Evolutionary conservation across 345 rosid genomes (phyloP).

Genomic region (Passiflora organensis): DNA sequence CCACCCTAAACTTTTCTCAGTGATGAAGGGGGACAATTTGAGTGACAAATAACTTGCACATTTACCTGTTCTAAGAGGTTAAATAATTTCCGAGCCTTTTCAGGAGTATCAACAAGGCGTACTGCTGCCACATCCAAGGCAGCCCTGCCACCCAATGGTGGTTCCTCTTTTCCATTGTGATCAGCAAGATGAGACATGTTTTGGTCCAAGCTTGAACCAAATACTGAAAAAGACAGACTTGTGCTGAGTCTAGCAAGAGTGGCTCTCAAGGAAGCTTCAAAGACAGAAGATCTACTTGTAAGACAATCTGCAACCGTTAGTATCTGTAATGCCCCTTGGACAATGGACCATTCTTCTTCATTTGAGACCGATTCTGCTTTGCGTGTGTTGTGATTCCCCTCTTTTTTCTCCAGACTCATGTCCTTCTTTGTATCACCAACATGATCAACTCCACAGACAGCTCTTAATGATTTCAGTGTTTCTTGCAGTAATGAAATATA

Average conservation of each 20-base stretch:
- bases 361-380: conserved; percentile 63
- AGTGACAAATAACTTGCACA: conserved; percentile 1
- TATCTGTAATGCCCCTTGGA: conserved; percentile 91
- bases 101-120: conserved; percentile 75
- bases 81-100: conserved; percentile 77
- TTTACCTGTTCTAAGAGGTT: conserved; percentile 86
- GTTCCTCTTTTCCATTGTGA: conserved; percentile 47
- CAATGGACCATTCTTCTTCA: conserved; percentile 99
- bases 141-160: conserved; percentile 63
- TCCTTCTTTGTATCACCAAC: conserved; percentile 54
- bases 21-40: not conserved
- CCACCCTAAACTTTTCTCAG: not conserved
- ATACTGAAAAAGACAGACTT: conserved; percentile 64
- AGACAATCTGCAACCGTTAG: conserved; percentile 95
- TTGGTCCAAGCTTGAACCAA: conserved; percentile 70
- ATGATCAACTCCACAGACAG: conserved; percentile 81
- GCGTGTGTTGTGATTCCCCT: conserved; percentile 52
- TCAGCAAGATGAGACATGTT: conserved; percentile 47
- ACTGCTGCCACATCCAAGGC: conserved; percentile 86
- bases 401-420: conserved; percentile 56
- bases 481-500: conserved; percentile 89
- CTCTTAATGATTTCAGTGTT: conserved; percentile 87
- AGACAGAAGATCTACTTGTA: conserved; percentile 87
- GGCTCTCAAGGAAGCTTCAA: conserved; percentile 92
- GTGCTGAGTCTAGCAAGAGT: conserved; percentile 89